Evolutionary conservation across 805 yeast genomes (phyloP).

Genomic region (Citeromyces nyonsensis): DNA sequence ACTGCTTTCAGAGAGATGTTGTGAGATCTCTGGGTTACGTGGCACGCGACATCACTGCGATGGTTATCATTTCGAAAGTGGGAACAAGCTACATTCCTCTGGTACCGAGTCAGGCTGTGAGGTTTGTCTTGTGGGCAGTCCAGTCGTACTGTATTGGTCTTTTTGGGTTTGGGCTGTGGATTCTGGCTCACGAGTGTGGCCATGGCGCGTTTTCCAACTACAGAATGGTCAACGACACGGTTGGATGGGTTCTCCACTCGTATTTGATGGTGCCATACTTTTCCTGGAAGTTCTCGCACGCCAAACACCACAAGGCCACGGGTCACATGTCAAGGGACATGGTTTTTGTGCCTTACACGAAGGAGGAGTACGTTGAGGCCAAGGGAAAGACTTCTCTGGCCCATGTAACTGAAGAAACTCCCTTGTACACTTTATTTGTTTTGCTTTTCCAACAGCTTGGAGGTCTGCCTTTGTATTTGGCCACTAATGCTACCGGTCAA

Average conservation of each 20-base stretch:
- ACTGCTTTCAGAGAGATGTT: conserved; percentile 55
- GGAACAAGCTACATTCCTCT: conserved; percentile 39
- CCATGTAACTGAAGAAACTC: conserved; percentile 62
- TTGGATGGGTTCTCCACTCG: conserved; percentile 78
- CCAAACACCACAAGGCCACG: conserved; percentile 84
- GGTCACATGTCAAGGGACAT: conserved; percentile 73
- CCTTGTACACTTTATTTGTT: conserved; percentile 40
- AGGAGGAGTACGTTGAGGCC: conserved; percentile 31
- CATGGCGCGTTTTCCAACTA: conserved; percentile 74
- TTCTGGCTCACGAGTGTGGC: conserved; percentile 85
- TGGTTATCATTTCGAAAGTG: conserved; percentile 31
- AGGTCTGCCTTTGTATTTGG: conserved; percentile 61
- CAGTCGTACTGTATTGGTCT: conserved; percentile 45
- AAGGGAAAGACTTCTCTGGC: conserved; percentile 16
- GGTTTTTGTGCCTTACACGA: conserved; percentile 69
- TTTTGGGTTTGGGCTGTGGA: conserved; percentile 70
- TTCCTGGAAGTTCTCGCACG: conserved; percentile 75
- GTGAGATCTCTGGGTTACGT: conserved; percentile 46
- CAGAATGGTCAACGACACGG: conserved; percentile 56
- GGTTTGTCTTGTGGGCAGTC: conserved; percentile 43
- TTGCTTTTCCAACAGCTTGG: conserved; percentile 57
- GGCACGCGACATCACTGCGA: conserved; percentile 41
- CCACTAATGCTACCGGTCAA: conserved; percentile 69
- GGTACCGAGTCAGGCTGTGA: conserved; percentile 22
- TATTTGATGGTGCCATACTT: conserved; percentile 71